A percentile compares a stretch with the other conserved stretches of the same genome.
These are phyloP conservation scores for Elsinoe ampelina DNA, from an alignment of 2,329 filamentous ascomycete genomes.

Conservation along the genomic window DNA sequence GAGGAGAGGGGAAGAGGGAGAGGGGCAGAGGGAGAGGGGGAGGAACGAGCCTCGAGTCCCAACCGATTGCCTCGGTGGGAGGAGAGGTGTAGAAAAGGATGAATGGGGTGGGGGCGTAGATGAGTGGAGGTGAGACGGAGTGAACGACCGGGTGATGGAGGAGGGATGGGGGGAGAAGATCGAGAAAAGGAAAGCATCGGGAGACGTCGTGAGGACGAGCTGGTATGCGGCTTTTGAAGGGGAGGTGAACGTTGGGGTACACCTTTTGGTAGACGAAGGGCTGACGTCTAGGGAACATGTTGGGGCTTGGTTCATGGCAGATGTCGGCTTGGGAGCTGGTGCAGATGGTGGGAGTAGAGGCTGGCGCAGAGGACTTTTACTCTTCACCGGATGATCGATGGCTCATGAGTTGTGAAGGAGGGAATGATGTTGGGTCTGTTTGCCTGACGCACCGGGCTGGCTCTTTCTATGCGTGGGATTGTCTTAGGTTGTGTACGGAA, in stretches of 20 bases:
- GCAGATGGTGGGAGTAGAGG: no score
- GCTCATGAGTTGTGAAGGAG: no score
- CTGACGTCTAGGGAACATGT: neutral
- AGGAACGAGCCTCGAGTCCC: neutral
- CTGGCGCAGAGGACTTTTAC: no score
- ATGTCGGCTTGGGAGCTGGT: no score
- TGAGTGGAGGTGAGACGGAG: neutral
- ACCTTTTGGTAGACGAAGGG: neutral
- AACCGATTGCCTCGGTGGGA: neutral
- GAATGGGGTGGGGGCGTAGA: no score
- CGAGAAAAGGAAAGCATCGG: no score
- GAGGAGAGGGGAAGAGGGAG: no score
- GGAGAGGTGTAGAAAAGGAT: neutral
- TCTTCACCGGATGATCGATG: no score
- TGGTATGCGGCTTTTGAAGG: neutral
- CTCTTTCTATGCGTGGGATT: no score
- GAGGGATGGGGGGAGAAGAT: neutral
- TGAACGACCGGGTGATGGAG: neutral
- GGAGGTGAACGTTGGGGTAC: neutral
- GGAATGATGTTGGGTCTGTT: no score
- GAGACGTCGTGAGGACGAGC: neutral
- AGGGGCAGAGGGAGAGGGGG: neutral
- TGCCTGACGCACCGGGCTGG: no score
- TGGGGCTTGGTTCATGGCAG: neutral
- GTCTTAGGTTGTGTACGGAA: no score